Evolutionary conservation across 78 protist species (phyloP).

Genomic region (Isochrysis galbana): DNA sequence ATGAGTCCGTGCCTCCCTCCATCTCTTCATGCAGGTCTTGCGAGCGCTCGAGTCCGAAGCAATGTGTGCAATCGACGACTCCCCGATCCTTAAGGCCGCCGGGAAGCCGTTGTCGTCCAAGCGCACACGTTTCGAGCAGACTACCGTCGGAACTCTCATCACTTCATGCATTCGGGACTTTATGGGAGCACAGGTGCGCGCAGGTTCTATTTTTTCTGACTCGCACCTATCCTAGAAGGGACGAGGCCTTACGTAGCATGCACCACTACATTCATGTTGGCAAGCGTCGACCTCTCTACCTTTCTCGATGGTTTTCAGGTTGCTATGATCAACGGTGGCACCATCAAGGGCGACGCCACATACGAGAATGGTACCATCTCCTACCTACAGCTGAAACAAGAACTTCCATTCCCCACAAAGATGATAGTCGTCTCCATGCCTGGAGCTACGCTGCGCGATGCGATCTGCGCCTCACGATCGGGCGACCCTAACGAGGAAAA

Average conservation of each 20-base stretch:
- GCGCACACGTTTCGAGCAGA: background rate
- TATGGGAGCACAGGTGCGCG: background rate
- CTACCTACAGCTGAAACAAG: background rate
- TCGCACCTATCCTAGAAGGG: no score
- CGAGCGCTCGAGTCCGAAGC: background rate
- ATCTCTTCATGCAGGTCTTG: no score
- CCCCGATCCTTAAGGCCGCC: background rate
- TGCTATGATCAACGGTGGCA: slow-evolving; percentile 9
- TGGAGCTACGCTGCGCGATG: background rate
- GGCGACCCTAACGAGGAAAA: background rate
- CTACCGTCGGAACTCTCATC: background rate
- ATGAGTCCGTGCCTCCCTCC: no score
- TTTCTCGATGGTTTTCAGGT: no score
- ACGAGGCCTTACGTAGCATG: no score
- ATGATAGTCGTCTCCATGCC: background rate
- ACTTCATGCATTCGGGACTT: background rate
- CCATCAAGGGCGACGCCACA: background rate
- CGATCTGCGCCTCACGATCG: background rate
- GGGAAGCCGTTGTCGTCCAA: background rate
- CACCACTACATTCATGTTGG: no score
- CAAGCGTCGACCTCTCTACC: no score
- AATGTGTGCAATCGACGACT: background rate
- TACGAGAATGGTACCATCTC: background rate
- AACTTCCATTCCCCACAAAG: background rate
- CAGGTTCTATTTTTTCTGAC: no score